These are phyloP conservation scores for Chaetomiaceae sp. DNA, from an alignment of 2,329 filamentous ascomycete species.

Conservation along the genomic window DNA sequence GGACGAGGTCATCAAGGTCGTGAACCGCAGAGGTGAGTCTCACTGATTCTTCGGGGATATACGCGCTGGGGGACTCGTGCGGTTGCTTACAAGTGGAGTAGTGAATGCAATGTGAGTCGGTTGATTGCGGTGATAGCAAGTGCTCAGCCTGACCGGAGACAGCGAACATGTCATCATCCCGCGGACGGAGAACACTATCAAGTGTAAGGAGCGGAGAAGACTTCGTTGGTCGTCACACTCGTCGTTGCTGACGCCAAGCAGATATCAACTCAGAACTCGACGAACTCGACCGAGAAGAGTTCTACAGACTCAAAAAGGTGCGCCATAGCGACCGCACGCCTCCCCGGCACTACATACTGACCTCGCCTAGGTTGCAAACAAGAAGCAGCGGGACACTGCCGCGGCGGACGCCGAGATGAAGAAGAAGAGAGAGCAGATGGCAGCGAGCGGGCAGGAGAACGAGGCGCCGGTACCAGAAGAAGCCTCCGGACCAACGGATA, in stretches of 20 bases:
- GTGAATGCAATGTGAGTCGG: slow-evolving; percentile 81
- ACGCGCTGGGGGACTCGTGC: not conserved
- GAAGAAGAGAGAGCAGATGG: slow-evolving; percentile 56
- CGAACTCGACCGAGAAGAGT: slow-evolving; percentile 95
- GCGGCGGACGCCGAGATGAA: slow-evolving; percentile 69
- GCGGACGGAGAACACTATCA: slow-evolving; percentile 98
- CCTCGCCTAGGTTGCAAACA: slow-evolving; percentile 58
- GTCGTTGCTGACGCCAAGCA: slow-evolving; percentile 27
- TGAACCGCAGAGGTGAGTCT: slow-evolving; percentile 78
- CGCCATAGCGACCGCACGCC: not conserved
- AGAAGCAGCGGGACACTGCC: slow-evolving; percentile 73
- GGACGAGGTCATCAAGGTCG: slow-evolving; percentile 98
- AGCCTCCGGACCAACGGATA: slow-evolving; percentile 48
- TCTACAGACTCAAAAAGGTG: slow-evolving; percentile 90
- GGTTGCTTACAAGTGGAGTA: slow-evolving; percentile 33
- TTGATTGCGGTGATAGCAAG: not conserved
- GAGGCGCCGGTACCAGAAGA: slow-evolving; percentile 33
- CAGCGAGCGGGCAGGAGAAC: slow-evolving; percentile 34
- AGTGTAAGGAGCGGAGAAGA: slow-evolving; percentile 51
- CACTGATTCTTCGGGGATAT: not conserved
- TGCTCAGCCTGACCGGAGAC: slow-evolving; percentile 19
- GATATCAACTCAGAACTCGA: slow-evolving; percentile 98
- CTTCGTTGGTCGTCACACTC: not conserved
- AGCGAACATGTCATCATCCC: slow-evolving; percentile 95
- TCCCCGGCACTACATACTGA: not conserved